A percentile compares a stretch with the other conserved stretches of the same genome.
These are phyloP conservation scores for Sporothrix schenckii DNA, from an alignment of 2,329 filamentous ascomycete genomes.

Conservation along the genomic window DNA sequence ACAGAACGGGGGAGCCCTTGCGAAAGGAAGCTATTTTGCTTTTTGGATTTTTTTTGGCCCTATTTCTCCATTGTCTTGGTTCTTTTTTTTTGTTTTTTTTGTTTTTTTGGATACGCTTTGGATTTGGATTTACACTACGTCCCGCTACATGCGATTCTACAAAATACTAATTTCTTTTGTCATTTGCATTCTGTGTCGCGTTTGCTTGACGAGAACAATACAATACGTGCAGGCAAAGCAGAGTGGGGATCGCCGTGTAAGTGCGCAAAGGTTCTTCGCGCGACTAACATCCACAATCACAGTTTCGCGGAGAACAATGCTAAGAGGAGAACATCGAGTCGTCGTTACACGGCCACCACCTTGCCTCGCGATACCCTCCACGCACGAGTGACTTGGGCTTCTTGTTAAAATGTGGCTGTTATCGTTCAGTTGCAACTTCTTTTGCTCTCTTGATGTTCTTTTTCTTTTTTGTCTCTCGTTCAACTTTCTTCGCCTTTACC, in stretches of 20 bases:
- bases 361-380: neutral
- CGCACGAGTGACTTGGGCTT: neutral
- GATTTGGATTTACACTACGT: neutral
- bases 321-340: neutral
- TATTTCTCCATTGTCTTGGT: neutral
- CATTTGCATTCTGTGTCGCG: neutral
- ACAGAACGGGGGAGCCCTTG: neutral
- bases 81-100: neutral
- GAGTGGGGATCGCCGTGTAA: neutral
- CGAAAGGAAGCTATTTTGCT: neutral
- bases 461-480: neutral
- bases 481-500: neutral
- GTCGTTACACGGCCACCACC: neutral
- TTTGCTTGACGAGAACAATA: constrained; percentile 1
- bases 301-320: constrained; percentile 23
- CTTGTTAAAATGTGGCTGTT: neutral
- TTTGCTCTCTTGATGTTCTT: neutral
- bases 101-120: neutral
- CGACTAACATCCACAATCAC: constrained; percentile 20
- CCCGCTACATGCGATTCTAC: constrained; percentile 20
- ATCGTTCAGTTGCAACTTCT: neutral
- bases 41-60: neutral
- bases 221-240: constrained; percentile 5
- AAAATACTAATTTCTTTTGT: constrained; percentile 20
- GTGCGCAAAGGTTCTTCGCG: too few species aligned